A percentile compares a stretch with the other conserved stretches of the same genome.
phyloP scores from a whole-genome alignment of 495 filamentous ascomycete genomes.

The Neurospora sp. region DNA sequence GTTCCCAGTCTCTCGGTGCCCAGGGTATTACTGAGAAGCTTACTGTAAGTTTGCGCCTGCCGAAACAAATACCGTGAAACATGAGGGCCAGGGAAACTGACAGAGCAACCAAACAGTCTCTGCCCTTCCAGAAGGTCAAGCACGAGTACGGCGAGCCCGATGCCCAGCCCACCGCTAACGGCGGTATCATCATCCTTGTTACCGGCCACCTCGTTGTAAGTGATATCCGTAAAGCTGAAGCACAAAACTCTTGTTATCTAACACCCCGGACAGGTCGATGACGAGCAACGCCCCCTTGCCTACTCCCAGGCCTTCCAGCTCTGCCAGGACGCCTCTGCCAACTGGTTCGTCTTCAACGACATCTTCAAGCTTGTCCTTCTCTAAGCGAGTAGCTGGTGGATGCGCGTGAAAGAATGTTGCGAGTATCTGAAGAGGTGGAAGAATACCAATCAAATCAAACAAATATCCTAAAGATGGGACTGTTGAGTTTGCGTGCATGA shows the following conservation, averaged over 20 bases:
- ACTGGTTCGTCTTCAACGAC: conserved; percentile 85
- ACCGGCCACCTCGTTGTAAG: conserved; percentile 75
- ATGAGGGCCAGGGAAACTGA: background rate
- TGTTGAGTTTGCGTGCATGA: background rate
- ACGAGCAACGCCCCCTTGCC: conserved; percentile 67
- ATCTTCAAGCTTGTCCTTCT: conserved; percentile 76
- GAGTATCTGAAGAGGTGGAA: background rate
- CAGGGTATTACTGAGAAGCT: conserved; percentile 66
- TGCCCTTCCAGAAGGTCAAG: conserved; percentile 71
- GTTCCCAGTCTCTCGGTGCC: conserved; percentile 45
- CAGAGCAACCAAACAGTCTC: conserved; percentile 34
- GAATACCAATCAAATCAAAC: background rate
- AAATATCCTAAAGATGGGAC: background rate
- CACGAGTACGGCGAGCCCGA: conserved; percentile 63
- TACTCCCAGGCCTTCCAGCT: conserved; percentile 84
- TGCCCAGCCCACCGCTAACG: conserved; percentile 57
- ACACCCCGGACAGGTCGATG: conserved; percentile 55
- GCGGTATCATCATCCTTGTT: conserved; percentile 71
- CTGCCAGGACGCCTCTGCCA: conserved; percentile 51
- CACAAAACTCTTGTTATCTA: background rate
- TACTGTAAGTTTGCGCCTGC: conserved; percentile 34
- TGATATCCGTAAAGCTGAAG: background rate
- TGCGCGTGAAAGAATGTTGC: background rate
- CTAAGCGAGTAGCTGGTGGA: conserved; percentile 10
- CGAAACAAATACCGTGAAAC: background rate